phyloP scores from a whole-genome alignment of 768 basidiomycete genomes.

The Suillus clintonianus region DNA sequence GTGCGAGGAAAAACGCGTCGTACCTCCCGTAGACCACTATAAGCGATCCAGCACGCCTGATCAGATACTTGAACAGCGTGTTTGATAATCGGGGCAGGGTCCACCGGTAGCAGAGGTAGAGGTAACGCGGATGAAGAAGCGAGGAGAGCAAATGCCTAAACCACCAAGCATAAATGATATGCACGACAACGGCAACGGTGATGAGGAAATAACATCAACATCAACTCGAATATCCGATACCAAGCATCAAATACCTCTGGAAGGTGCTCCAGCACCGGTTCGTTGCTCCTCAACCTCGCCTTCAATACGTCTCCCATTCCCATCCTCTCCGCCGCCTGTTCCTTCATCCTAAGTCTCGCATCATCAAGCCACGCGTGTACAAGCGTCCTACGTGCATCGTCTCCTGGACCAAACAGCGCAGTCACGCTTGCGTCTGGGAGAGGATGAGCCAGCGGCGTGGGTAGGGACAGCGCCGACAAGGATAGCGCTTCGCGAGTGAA shows the following conservation, averaged over 20 bases:
- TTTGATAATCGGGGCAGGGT: slow-evolving; percentile 58
- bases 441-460: background rate
- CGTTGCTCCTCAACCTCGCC: slow-evolving; percentile 63
- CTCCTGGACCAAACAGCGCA: background rate
- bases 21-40: slow-evolving; percentile 62
- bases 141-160: slow-evolving; percentile 72
- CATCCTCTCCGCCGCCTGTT: slow-evolving; percentile 15
- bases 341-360: slow-evolving; percentile 54
- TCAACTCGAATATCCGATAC: background rate
- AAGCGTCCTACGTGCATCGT: background rate
- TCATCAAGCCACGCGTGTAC: slow-evolving; percentile 33
- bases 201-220: background rate
- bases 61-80: slow-evolving; percentile 68
- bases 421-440: background rate
- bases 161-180: background rate
- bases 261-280: slow-evolving; percentile 62
- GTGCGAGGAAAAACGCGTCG: slow-evolving; percentile 9
- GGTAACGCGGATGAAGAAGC: slow-evolving; percentile 44
- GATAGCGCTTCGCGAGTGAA: slow-evolving; percentile 75
- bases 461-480: slow-evolving; percentile 51
- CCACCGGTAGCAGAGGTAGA: slow-evolving; percentile 46
- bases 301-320: slow-evolving; percentile 55
- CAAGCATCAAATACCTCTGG: slow-evolving; percentile 53
- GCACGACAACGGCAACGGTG: background rate
- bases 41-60: slow-evolving; percentile 62